Base-by-base conservation (phyloP, 1,284 basidiomycete species). In the Ceratobasidium sp. region DNA sequence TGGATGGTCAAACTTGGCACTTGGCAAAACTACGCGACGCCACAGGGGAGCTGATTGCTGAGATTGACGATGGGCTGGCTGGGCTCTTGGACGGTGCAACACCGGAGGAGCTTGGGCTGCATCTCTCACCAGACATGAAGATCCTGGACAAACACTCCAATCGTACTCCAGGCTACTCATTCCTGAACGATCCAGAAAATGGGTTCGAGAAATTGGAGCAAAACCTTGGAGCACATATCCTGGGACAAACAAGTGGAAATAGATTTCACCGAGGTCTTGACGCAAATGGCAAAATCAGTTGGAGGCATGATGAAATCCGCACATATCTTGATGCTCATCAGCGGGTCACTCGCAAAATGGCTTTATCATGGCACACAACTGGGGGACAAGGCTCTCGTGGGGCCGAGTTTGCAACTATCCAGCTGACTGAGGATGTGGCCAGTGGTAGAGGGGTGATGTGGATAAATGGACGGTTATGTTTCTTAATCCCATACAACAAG, bases 141-240 rank as follows among this genome's bases (percentile, higher is more conserved):
- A 56, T 56, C 20, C 6, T 5, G 20, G 66, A 68, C 44, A 46
- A 68, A 3, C 15, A 48, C 23, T 68, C 66, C 42, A 13, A 33
- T n/a, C 7, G 7, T 7, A 26, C 6, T 26, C 46, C 42, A 26
- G 66, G 66, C 7, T 68, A 68, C 44, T 50, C 44, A n/a, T 48
- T 68, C n/a, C n/a, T 68, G 42, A 20, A 42, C 2, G 66, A 68
- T 68, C 66, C 42, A 23, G 7, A 23, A 7, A 68, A 68, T 26
- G 42, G 42, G 6, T 68, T 68, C 28, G 15, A 28, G 6, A 28
- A 56, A 20, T 7, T 28, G 26, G 54, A 56, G 17, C 54, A 56
- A 7, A 28, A 20, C 17, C 54, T 56, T 56, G 54, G 20, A n/a
- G 26, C 26, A 7, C 54, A 56, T 20, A 28, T 56, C 7, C 5